Conservation (phyloP, 805 yeast species). For the Hanseniaspora thailandica region DNA sequence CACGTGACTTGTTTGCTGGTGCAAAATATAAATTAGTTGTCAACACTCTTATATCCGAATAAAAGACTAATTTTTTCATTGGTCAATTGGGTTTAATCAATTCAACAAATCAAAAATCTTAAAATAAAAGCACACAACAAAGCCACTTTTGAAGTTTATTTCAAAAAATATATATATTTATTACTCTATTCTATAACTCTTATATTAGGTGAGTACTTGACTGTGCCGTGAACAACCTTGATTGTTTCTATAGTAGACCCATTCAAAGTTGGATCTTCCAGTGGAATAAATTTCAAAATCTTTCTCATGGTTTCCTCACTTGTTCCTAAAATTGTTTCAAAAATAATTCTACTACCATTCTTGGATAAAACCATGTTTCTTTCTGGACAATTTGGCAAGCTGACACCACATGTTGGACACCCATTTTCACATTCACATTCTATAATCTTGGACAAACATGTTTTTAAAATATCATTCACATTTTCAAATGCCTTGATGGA, state of each 20-base stretch:
- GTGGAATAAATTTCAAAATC: constrained; percentile 52
- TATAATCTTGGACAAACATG: constrained; percentile 47
- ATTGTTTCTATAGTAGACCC: constrained; percentile 71
- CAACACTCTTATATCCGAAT: too few species aligned
- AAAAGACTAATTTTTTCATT: too few species aligned
- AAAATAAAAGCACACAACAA: too few species aligned
- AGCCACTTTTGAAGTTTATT: too few species aligned
- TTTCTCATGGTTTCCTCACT: constrained; percentile 26
- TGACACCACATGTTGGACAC: constrained; percentile 65
- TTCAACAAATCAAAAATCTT: not conserved
- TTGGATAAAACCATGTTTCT: constrained; percentile 73
- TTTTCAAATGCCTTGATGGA: constrained; percentile 70
- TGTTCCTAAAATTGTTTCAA: constrained; percentile 50
- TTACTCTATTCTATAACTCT: constrained; percentile 32
- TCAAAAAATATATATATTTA: too few species aligned
- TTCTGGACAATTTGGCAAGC: constrained; percentile 72
- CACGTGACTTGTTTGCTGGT: not conserved
- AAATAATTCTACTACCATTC: constrained; percentile 63
- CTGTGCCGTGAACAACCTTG: constrained; percentile 41
- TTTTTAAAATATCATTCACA: constrained; percentile 50
- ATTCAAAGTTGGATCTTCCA: constrained; percentile 64
- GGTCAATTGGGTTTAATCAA: not conserved
- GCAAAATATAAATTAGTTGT: too few species aligned
- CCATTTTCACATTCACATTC: constrained; percentile 61
- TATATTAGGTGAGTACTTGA: constrained; percentile 52